Conservation (phyloP, 176 grass and related monocot genomes). For the Triticum timopheevii region DNA sequence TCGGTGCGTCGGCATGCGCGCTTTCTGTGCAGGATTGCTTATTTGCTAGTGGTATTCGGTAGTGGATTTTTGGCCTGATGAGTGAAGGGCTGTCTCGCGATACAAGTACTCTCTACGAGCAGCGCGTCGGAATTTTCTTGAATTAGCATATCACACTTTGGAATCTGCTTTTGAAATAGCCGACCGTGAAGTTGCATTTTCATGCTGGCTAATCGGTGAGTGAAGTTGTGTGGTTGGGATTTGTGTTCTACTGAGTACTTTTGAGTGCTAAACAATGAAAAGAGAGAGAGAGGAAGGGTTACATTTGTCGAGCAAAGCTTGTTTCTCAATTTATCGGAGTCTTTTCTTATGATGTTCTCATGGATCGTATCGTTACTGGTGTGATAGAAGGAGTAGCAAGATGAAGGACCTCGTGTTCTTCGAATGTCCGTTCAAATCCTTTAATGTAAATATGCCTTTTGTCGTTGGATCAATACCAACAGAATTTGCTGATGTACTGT, state of each 20-base stretch:
- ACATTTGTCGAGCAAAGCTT: neutral
- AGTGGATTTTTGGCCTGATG: neutral
- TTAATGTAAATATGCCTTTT: neutral
- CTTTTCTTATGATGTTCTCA: neutral
- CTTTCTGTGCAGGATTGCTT: neutral
- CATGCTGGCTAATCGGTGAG: neutral
- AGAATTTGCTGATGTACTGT: neutral
- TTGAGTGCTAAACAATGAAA: neutral
- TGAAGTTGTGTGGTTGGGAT: neutral
- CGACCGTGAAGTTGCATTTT: conserved; percentile 3
- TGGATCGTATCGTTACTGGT: neutral
- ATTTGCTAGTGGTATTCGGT: neutral
- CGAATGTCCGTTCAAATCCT: neutral
- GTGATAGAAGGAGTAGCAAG: neutral
- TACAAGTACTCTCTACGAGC: neutral
- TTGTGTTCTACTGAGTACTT: neutral
- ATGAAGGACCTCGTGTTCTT: neutral
- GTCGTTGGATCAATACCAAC: neutral
- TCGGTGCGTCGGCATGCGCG: neutral
- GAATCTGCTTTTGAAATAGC: neutral
- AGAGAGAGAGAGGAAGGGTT: neutral
- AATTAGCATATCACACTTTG: neutral
- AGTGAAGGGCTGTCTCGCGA: neutral
- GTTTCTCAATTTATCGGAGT: neutral
- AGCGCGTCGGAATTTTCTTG: neutral